Base-by-base conservation (phyloP, 805 yeast genomes). In the Ogataea wickerhamii region DNA sequence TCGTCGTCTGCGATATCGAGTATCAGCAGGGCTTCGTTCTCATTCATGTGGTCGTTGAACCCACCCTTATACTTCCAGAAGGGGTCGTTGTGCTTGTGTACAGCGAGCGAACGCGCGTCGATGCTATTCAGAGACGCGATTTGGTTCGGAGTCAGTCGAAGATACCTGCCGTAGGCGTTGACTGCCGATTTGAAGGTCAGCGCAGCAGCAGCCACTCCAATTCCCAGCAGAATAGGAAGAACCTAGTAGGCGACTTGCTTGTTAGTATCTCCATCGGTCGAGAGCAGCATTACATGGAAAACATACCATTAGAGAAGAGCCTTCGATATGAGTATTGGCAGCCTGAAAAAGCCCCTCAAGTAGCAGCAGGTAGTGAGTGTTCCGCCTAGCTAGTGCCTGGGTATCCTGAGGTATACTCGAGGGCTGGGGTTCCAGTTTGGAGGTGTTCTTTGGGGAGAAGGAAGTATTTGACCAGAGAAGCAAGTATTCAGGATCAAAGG, bases 21-120 rank as follows among this genome's bases (percentile, higher is more conserved):
- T 5, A 84, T 76, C 51, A 77, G 68, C 28, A 82, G 60, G 4
- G 91, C 91, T 51, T 84, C 94, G 34, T 70, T 66, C 41, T 84
- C 86, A 5, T 74, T 76, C 87, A 84, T 82, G 34, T 64, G 68
- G 4, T 58, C 55, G n/a, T 73, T 69, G 53, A 84, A 84, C 0
- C 87, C 78, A 12, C 94, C 94, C 13, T 64, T 67, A 29, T 59
- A 71, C 43, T 63, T 60, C 29, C 65, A 61, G 42, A 67, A 71
- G 18, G 41, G 40, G 18, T 39, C 38, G 34, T 34, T 34, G 44
- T 34, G 24, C 53, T 24, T 6, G 13, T 24, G 28, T 11, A 41
- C 18, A 11, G 25, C 27, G 6, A 36, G 17, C 4, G 46, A 37
- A 45, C 50, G 26, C 34, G 45, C 18, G 6, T 29, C 30, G 28